Base-by-base conservation (phyloP, 1,284 basidiomycete species). In the Tranzscheliella williamsii region DNA sequence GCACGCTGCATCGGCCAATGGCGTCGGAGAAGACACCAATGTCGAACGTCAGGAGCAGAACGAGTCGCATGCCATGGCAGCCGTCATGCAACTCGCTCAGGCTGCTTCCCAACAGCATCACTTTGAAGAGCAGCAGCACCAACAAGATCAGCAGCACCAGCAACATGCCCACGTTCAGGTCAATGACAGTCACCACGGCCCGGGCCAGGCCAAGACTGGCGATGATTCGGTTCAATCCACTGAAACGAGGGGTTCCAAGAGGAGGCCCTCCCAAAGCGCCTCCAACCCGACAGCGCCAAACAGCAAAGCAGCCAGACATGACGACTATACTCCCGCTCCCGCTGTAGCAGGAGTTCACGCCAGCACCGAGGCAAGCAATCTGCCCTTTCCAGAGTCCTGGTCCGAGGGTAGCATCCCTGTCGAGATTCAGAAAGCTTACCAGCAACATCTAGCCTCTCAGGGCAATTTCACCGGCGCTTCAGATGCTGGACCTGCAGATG, bases 71-170 rank as follows among this genome's bases (percentile, higher is more conserved):
- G 58, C 58, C 9, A 55, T 62, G 58, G 48, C 57, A 21, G 60
- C 60, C 7, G 60, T 63, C 18, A 63, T 63, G 60, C 60, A 63
- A 27, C 38, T 63, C 18, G 60, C 60, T 0, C 60, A 63, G 38
- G 60, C 60, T 1, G 60, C 60, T 2, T 63, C 60, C 8, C 60
- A 63, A 38, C 60, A 63, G 38, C 60, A 39, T 18, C 38, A 63
- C 24, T 54, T 54, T 33, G 46, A 61, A 26, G 43, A 58, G 22
- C 41, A 45, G 30, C 32, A 46, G n/a, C 9, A 22, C 29, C 4
- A 30, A 26, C 13, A 35, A 4, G 22, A 33, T 17, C 39, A 43
- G 9, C 32, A 61, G 22, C 50, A 61, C 16, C 38, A 55, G 23
- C 51, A 55, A 13, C 52, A 62, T 27, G 52, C 8, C 0, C 47